Base-by-base conservation (phyloP, 2,329 filamentous ascomycete genomes). In the Diaporthe sp. region DNA sequence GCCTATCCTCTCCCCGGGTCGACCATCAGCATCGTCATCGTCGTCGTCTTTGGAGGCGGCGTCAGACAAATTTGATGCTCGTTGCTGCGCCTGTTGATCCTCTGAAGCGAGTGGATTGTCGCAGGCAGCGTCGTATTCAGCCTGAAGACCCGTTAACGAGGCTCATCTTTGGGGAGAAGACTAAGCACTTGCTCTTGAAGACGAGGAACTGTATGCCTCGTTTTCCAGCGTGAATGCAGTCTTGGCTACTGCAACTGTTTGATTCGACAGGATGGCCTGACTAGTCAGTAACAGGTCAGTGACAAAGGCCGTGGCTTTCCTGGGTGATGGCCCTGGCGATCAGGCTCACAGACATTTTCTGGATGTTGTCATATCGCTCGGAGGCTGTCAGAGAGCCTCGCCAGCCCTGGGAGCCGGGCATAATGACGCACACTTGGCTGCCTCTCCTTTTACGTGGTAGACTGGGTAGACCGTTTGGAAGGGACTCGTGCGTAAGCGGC, bases 201-300 rank as follows among this genome's bases (percentile, higher is more conserved):
- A 79, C 15, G 92, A 90, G 57, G 85, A 84, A 58, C 90, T 87
- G 79, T 91, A 94, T 17, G 92, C 91, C 15, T 89, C 87, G 61
- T 89, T 90, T 83, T 98, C 95, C 55, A 92, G 85, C 63, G 88
- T 83, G 80, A 93, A 93, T 28, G 94, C 94, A 53, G 80, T 87
- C 79, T 81, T 77, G 6, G 80, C 77, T 28, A 78, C 75, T 7
- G 79, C 76, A 22, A 79, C 44, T 4, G 75, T 34, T 6, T 67
- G 47, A 31, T 75, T 71, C 8, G 47, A 65, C 15, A 82, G 61
- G 80, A 81, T 51, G 75, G 79, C 65, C 80, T 82, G 76, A 57
- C 76, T 77, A 53, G 44, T 68, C 31, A 28, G 31, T 25, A 49
- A 28, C 17, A 10, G 22, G 65, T 68, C 65, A 68, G 65, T n/a